Percentiles rank a stretch among this genome's conserved stretches.
Conservation (phyloP, 108 stramenopile species). For the Pinguiococcus pyrenoidosus region DNA sequence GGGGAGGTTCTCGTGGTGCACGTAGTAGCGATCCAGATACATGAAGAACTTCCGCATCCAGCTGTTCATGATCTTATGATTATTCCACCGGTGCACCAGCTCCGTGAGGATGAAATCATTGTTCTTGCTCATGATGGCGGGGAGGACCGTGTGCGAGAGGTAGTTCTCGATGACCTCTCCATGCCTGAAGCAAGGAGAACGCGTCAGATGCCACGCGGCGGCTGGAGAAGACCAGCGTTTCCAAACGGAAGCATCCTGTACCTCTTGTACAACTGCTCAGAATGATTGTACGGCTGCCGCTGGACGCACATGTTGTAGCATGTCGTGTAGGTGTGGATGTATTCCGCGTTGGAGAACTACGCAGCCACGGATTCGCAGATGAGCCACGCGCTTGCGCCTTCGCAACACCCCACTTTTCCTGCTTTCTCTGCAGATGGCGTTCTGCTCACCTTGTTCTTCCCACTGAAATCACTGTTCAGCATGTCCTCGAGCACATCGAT, state of each 20-base stretch:
- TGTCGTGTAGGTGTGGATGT: slow-evolving; percentile 44
- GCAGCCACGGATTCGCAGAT: background rate
- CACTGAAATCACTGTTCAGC: slow-evolving; percentile 64
- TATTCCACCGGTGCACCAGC: slow-evolving; percentile 78
- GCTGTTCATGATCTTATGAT: slow-evolving; percentile 99
- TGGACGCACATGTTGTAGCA: slow-evolving; percentile 99
- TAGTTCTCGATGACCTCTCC: slow-evolving; percentile 31
- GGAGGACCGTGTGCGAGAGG: slow-evolving; percentile 68
- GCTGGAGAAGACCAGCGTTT: background rate
- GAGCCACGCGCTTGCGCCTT: background rate
- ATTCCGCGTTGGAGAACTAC: background rate
- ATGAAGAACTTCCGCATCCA: slow-evolving; percentile 98
- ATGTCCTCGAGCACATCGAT: slow-evolving; percentile 69
- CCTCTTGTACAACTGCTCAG: slow-evolving; percentile 85
- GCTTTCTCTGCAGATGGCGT: background rate
- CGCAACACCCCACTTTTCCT: background rate
- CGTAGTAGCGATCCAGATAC: slow-evolving; percentile 90
- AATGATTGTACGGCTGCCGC: slow-evolving; percentile 96
- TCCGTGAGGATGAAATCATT: slow-evolving; percentile 68
- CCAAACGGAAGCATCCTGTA: slow-evolving; percentile 67
- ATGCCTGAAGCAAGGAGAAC: background rate
- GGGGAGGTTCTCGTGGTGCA: slow-evolving; percentile 81
- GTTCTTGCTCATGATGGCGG: slow-evolving; percentile 65
- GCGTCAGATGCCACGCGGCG: background rate
- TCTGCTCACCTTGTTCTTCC: slow-evolving; percentile 45